Evolutionary conservation across 148 eudicot genomes (phyloP), one percentile per base, ranked within the genome.

Genomic region (Amaranthus hypochondriacus): DNA sequence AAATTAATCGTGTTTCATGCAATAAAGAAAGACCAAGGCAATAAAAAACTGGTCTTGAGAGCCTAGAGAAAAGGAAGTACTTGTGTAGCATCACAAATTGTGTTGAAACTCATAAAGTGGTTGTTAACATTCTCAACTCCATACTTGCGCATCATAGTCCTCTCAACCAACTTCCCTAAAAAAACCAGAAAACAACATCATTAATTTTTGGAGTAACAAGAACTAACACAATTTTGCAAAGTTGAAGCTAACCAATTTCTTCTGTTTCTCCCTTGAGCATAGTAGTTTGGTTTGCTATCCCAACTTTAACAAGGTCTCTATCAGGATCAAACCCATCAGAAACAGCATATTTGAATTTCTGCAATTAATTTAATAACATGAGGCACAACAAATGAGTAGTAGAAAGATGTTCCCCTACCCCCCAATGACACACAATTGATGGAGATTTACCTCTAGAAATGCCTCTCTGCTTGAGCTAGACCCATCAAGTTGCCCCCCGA

Each of bases 261-360:
- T 96, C 99, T 43, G 99, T 96, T 84, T 96, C 99, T 70, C 97
- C 96, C 90, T 92, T 96, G 71, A 96, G 91, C 99, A 96, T 96
- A 8, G 97, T 96, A 72, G 99, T 92, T 81, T 96, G 99, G 77
- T 96, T 96, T 53, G 99, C 99, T 65, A 96, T 90, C 63, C 99
- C 99, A 81, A 80, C 83, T 87, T 88, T 96, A 54, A 71, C 66
- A 65, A 96, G 93, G 82, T 96, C 96, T 72, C 51, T 82, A 84
- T 96, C 97, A 5, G 99, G 99, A 83, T 96, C 99, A 80, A 96
- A 96, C 53, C 97, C 99, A 56, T 86, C 51, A 7, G 99, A 96
- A 61, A 87, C 82, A 48, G 99, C 97, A 89, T 65, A 65, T 73
- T 90, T 92, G 76, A 96, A 96, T 89, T 96, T 96, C 98, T 92